Evolutionary conservation across 1,139 yeast genomes (phyloP), one percentile per base, ranked within the genome.

Genomic region (Kodamaea arcana): DNA sequence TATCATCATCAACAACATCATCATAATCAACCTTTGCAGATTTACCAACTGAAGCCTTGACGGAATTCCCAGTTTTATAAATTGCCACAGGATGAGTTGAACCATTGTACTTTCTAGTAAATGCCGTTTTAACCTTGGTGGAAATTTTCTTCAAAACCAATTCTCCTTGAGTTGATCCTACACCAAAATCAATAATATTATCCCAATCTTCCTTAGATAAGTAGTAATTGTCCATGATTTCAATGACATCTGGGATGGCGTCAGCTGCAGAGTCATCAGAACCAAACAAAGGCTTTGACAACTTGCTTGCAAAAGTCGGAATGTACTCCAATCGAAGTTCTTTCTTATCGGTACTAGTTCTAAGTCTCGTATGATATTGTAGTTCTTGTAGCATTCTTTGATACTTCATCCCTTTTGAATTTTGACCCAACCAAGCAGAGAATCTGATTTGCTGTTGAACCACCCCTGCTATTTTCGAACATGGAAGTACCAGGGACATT

Each of bases 131-230:
- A 15, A 79, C 80, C 22, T 80, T 72, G 1, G 95, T 74, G 10
- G 92, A 78, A 4, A 94, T 71, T 46, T 75, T 72, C 56, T 85
- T 85, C 32, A 77, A 50, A 9, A 65, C 46, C 1, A 57, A 53
- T 2, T 70, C 74, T 3, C 59, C 61, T 24, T 78, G 74, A 41
- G 57, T 53, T 22, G 66, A 60, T 0, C 95, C 95, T 12, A 88
- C 80, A 15, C 87, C 82, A 44, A 88, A 75, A 43, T 88, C 97
- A 71, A 86, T 65, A 14, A 94, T 65, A 21, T 73, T 74, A 51
- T 90, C 97, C 88, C 94, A 92, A 58, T 92, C 97, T 40, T 90
- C 96, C 50, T 78, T 83, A 9, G 95, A 84, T 29, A 94, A 58
- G 52, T 76, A 92, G 56, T 94, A 92, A 24, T 77, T 69, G 57